Evolutionary conservation across 1,284 basidiomycete species (phyloP).

Genomic region (Moesziomyces sp.): DNA sequence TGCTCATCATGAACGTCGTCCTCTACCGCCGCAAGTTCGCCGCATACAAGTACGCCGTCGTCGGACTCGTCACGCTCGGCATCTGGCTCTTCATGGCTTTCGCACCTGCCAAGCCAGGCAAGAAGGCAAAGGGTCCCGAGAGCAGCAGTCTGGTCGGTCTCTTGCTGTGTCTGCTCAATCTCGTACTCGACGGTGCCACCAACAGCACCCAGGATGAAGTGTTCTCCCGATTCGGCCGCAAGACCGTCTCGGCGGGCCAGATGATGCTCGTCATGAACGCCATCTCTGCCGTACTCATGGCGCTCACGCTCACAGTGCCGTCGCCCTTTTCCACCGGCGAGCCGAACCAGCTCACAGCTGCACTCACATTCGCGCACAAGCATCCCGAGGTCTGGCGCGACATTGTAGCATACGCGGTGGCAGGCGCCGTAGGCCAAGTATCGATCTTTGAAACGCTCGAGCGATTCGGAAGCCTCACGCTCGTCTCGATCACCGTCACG

Average conservation of each 20-base stretch:
- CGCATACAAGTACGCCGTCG: slow-evolving; percentile 67
- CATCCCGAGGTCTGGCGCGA: slow-evolving; percentile 85
- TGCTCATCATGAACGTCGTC: slow-evolving; percentile 90
- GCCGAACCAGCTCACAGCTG: slow-evolving; percentile 37
- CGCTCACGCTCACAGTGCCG: slow-evolving; percentile 72
- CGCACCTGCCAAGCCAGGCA: slow-evolving; percentile 68
- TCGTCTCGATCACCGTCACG: slow-evolving; percentile 72
- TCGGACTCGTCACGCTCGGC: slow-evolving; percentile 79
- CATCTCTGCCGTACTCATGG: slow-evolving; percentile 70
- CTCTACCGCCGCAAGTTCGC: slow-evolving; percentile 68
- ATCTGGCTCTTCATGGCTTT: slow-evolving; percentile 94
- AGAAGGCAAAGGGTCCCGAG: slow-evolving; percentile 60
- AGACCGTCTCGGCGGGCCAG: slow-evolving; percentile 84
- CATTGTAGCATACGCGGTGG: slow-evolving; percentile 84
- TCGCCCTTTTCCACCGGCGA: slow-evolving; percentile 67
- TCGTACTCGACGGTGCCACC: slow-evolving; percentile 89
- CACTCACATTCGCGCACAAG: slow-evolving; percentile 74
- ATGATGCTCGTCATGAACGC: slow-evolving; percentile 99
- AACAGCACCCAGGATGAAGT: slow-evolving; percentile 99
- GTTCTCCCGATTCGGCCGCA: slow-evolving; percentile 75
- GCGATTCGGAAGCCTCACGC: slow-evolving; percentile 91
- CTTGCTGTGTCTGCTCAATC: slow-evolving; percentile 81
- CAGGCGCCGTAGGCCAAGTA: slow-evolving; percentile 91
- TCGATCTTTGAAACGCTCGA: slow-evolving; percentile 99
- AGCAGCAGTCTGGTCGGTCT: slow-evolving; percentile 68